A percentile compares a stretch with the other conserved stretches of the same genome.
These are phyloP conservation scores for Stemphylium beticola DNA, from an alignment of 2,329 filamentous ascomycete genomes.

Conservation along the genomic window DNA sequence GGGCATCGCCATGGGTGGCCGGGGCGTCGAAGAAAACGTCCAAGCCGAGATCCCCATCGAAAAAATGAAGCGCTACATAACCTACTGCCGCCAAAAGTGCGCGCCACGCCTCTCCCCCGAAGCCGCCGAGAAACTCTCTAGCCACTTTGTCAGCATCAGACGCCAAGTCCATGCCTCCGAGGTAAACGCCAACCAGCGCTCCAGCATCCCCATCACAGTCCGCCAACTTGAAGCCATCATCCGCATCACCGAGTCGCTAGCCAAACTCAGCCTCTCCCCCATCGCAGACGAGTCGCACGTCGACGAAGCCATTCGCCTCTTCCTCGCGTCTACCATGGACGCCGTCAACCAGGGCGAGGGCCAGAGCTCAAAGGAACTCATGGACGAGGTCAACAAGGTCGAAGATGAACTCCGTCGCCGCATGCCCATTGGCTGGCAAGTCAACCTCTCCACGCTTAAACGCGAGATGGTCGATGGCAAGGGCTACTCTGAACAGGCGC, in stretches of 20 bases:
- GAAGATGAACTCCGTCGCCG: constrained; percentile 88
- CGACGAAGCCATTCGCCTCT: constrained; percentile 95
- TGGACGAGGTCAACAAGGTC: constrained; percentile 85
- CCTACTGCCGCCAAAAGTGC: constrained; percentile 94
- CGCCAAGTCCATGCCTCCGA: constrained; percentile 92
- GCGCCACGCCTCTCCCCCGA: constrained; percentile 88
- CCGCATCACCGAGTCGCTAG: constrained; percentile 93
- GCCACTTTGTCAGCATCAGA: constrained; percentile 95
- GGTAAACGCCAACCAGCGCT: constrained; percentile 85
- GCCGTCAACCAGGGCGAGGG: constrained; percentile 89
- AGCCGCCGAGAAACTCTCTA: constrained; percentile 93
- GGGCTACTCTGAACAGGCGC: constrained; percentile 83
- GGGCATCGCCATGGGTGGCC: constrained; percentile 92
- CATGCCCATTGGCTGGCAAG: constrained; percentile 94
- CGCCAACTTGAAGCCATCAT: constrained; percentile 97
- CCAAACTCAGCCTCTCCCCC: constrained; percentile 85
- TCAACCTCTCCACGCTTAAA: constrained; percentile 82
- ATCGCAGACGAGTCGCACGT: constrained; percentile 91
- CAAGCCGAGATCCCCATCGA: constrained; percentile 92
- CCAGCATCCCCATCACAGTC: constrained; percentile 95
- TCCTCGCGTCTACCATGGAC: constrained; percentile 97
- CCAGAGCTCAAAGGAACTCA: constrained; percentile 80
- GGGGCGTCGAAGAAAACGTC: constrained; percentile 78
- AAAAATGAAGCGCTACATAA: constrained; percentile 97
- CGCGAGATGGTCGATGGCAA: constrained; percentile 92